Percentiles rank a stretch among this genome's conserved stretches.
phyloP scores from a whole-genome alignment of 495 filamentous ascomycete species.

The Aspergillus affinis region DNA sequence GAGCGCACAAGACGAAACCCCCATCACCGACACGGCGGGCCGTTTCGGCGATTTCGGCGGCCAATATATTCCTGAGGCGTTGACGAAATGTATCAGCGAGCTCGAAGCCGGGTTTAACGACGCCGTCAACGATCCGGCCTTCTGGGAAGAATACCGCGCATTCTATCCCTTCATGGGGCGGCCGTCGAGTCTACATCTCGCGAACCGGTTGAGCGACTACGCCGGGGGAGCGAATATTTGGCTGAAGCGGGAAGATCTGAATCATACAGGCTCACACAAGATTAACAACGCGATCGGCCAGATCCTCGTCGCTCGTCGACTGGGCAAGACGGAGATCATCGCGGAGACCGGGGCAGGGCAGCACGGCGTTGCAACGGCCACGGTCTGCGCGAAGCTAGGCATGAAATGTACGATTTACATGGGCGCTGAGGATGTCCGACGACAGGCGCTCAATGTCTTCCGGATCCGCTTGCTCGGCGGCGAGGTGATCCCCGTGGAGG shows the following conservation, averaged over 20 bases:
- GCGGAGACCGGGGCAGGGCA: slow-evolving; percentile 98
- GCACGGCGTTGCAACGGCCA: slow-evolving; percentile 94
- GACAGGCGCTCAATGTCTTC: slow-evolving; percentile 94
- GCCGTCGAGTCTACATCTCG: slow-evolving; percentile 77
- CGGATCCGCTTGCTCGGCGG: slow-evolving; percentile 92
- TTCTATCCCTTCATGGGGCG: slow-evolving; percentile 91
- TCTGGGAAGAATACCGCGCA: slow-evolving; percentile 88
- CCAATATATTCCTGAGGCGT: slow-evolving; percentile 85
- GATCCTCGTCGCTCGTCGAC: slow-evolving; percentile 73
- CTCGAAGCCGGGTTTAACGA: slow-evolving; percentile 79
- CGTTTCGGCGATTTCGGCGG: slow-evolving; percentile 65
- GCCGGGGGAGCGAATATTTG: slow-evolving; percentile 91
- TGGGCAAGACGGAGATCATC: slow-evolving; percentile 94
- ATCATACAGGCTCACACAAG: slow-evolving; percentile 85
- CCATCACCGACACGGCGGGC: neutral
- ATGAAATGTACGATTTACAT: slow-evolving; percentile 97
- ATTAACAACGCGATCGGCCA: slow-evolving; percentile 97
- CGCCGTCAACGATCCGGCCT: slow-evolving; percentile 73
- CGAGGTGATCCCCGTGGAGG: slow-evolving; percentile 83
- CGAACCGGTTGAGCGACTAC: slow-evolving; percentile 72
- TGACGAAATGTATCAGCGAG: slow-evolving; percentile 85
- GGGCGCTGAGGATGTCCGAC: slow-evolving; percentile 94
- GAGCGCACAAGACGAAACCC: neutral
- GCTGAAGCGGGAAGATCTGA: slow-evolving; percentile 94
- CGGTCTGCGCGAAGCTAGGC: slow-evolving; percentile 92